Conservation (phyloP, 805 yeast species). For the Cephaloascus albidus region DNA sequence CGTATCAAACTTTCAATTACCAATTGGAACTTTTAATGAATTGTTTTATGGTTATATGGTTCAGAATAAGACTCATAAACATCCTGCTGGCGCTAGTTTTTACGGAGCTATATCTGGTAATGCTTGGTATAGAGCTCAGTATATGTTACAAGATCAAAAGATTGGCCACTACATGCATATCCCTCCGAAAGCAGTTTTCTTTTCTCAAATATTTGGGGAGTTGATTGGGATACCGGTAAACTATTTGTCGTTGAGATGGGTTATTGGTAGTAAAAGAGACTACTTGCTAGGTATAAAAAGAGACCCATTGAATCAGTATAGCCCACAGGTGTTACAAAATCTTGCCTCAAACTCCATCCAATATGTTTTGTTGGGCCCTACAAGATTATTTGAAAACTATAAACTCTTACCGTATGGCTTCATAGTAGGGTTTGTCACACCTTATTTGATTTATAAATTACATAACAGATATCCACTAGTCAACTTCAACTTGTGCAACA, state of each 20-base stretch:
- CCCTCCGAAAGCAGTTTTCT: conserved; percentile 41
- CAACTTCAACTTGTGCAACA: conserved; percentile 27
- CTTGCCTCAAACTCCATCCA: conserved; percentile 31
- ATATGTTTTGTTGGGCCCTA: conserved; percentile 30
- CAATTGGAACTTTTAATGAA: conserved; percentile 44
- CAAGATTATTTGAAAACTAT: conserved; percentile 22
- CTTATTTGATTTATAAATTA: conserved; percentile 12
- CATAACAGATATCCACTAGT: conserved; percentile 2
- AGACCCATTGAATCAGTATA: conserved; percentile 34
- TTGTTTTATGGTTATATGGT: conserved; percentile 37
- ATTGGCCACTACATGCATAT: conserved; percentile 45
- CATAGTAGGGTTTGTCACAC: conserved; percentile 21
- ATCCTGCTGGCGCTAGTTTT: conserved; percentile 39
- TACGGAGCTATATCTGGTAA: conserved; percentile 46
- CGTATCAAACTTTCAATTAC: conserved; percentile 39
- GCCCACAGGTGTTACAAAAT: conserved; percentile 24
- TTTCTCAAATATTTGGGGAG: conserved; percentile 44
- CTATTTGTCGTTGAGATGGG: conserved; percentile 39
- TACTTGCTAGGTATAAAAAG: conserved; percentile 20
- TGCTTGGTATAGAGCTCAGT: conserved; percentile 44
- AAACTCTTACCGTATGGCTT: conserved; percentile 28
- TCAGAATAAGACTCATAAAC: conserved; percentile 19
- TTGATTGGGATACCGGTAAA: conserved; percentile 44
- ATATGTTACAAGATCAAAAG: conserved; percentile 27
- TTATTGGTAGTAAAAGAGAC: conserved; percentile 23